Base-by-base conservation (phyloP, 441 rosid genomes). In the Cnidoscolus chayamansa region DNA sequence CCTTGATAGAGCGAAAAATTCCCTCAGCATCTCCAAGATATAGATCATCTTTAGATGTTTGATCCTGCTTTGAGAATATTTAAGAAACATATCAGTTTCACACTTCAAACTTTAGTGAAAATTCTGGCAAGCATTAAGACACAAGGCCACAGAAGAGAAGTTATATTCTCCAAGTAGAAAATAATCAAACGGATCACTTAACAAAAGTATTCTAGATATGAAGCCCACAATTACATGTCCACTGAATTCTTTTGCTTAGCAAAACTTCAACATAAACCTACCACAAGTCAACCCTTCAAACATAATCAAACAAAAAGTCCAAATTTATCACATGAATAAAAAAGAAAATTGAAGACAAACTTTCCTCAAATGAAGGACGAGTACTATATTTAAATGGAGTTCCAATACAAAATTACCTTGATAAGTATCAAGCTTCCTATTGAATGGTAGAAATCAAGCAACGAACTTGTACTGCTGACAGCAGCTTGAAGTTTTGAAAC, bases 1-100 rank as follows among this genome's bases (percentile, higher is more conserved):
- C 99, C 98, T 90, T 93, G 76, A 95, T 83, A 51, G 97, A 90
- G 71, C 84, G 94, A 75, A 91, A 91, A 75, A 79, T 51, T 73
- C 92, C 88, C 81, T 86, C 88, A 16, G 97, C 95, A 79, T 90
- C 90, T 81, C 58, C 88, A 81, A 95, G 92, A 80, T 85, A 67
- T 59, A 89, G 55, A 82, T 92, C 93, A 55, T 72, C 84, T 76
- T 76, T 77, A 71, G 94, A 81, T 62, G 81, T 78, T 77, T 89
- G 95, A 81, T 84, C 92, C 99, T 90, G 82, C 73, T 73, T 63
- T 49, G 45, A 58, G 20, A 51, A 65, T 7, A 51, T 79, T 65
- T 20, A 73, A 72, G 48, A 40, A 25, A 17, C 40, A 66, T 2
- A 62, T 53, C 69, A 65, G 63, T 2, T 58, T 53, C 69, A 65